These are phyloP conservation scores for Brassica balearica DNA, from an alignment of 441 rosid genomes.

Conservation along the genomic window DNA sequence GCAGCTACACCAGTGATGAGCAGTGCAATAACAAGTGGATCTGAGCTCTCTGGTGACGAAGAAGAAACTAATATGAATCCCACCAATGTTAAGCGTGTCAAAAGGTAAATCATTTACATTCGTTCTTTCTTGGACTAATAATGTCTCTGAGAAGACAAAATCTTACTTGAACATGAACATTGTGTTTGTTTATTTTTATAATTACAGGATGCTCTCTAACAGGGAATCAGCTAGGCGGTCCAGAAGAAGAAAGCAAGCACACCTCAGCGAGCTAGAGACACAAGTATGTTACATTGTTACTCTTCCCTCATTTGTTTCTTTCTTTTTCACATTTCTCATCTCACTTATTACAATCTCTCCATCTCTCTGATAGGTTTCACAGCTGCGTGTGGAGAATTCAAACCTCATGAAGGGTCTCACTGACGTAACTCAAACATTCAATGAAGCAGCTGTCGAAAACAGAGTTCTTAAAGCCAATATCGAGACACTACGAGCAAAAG, in stretches of 20 bases:
- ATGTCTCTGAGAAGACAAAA: not conserved
- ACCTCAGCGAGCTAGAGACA: slow-evolving; percentile 73
- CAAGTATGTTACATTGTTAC: slow-evolving; percentile 47
- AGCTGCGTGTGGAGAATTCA: slow-evolving; percentile 69
- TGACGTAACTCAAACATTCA: slow-evolving; percentile 64
- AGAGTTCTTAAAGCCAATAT: slow-evolving; percentile 79
- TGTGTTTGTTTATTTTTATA: slow-evolving; percentile 26
- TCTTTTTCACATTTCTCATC: not conserved
- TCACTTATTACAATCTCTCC: not conserved
- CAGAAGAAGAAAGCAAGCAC: slow-evolving; percentile 78
- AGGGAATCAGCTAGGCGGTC: slow-evolving; percentile 81
- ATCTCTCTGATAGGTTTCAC: slow-evolving; percentile 53
- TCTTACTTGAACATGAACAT: slow-evolving; percentile 9
- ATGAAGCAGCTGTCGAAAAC: slow-evolving; percentile 69
- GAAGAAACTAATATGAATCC: slow-evolving; percentile 65
- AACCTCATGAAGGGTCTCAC: slow-evolving; percentile 60
- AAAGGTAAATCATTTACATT: slow-evolving; percentile 50
- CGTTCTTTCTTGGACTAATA: slow-evolving; percentile 5
- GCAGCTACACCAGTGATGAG: slow-evolving; percentile 51
- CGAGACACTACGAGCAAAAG: slow-evolving; percentile 75
- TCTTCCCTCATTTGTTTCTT: slow-evolving; percentile 13
- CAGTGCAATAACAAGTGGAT: slow-evolving; percentile 57
- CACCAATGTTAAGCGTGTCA: slow-evolving; percentile 61
- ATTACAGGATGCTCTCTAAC: slow-evolving; percentile 74
- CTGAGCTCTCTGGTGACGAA: slow-evolving; percentile 72